phyloP scores from a whole-genome alignment of 2,329 filamentous ascomycete species.

The Diaporthe capsici region DNA sequence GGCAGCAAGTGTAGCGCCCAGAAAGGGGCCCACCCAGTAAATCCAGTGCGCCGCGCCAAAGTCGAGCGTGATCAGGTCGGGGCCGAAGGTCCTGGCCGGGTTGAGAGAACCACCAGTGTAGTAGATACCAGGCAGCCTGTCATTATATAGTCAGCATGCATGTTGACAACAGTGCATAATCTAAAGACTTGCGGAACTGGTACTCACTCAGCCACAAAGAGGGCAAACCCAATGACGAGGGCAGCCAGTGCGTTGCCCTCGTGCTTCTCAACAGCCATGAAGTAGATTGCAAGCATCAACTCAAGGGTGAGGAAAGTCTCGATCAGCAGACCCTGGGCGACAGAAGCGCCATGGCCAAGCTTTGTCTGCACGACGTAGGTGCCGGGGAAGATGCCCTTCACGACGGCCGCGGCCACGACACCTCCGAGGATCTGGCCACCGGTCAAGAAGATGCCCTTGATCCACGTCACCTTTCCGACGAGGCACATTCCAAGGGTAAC shows the following conservation, averaged over 20 bases:
- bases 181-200: not conserved
- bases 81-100: conserved; percentile 63
- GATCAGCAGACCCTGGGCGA: conserved; percentile 65
- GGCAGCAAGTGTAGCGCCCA: conserved; percentile 45
- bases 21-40: conserved; percentile 65
- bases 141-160: not conserved
- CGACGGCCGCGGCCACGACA: conserved; percentile 59
- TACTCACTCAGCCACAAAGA: conserved; percentile 34
- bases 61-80: conserved; percentile 55
- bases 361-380: conserved; percentile 61
- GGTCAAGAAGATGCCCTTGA: conserved; percentile 55
- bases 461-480: conserved; percentile 57
- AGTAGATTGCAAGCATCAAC: conserved; percentile 66
- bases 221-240: conserved; percentile 38
- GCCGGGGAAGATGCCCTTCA: conserved; percentile 52
- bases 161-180: not conserved
- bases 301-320: conserved; percentile 67
- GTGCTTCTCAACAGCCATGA: conserved; percentile 73
- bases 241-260: conserved; percentile 63
- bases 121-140: conserved; percentile 51
- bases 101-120: conserved; percentile 62
- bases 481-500: conserved; percentile 61
- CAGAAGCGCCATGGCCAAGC: conserved; percentile 58
- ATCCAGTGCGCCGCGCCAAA: conserved; percentile 64
- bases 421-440: conserved; percentile 42